These are phyloP conservation scores for Ceratocystis huliohia DNA, from an alignment of 2,329 filamentous ascomycete genomes.

Conservation along the genomic window DNA sequence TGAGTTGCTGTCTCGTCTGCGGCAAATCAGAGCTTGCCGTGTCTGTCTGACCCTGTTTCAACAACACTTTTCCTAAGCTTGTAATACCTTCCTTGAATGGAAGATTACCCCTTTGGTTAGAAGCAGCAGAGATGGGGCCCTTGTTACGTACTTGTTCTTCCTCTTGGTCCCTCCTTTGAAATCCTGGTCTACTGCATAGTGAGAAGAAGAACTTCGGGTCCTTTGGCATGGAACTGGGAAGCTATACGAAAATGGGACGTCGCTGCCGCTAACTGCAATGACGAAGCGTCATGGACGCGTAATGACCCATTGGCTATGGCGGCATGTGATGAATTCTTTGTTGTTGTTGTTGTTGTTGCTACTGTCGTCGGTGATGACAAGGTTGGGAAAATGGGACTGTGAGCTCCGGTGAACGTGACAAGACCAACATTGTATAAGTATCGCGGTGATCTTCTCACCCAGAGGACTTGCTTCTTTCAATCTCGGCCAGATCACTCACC, in stretches of 20 bases:
- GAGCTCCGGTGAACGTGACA: background rate
- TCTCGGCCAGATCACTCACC: background rate
- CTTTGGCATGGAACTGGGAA: background rate
- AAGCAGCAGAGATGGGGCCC: background rate
- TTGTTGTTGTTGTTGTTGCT: background rate
- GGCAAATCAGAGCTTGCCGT: background rate
- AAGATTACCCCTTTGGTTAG: background rate
- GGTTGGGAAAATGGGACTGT: background rate
- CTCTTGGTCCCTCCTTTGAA: background rate
- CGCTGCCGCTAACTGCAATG: background rate
- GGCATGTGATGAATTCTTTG: background rate
- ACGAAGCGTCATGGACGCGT: constrained; percentile 11
- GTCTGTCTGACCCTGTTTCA: background rate
- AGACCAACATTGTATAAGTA: constrained; percentile 16
- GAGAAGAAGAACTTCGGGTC: background rate
- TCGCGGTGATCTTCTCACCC: background rate
- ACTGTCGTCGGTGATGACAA: background rate
- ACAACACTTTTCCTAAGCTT: background rate
- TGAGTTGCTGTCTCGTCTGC: background rate
- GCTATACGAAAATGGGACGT: background rate
- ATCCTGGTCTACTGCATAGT: background rate
- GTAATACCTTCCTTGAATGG: background rate
- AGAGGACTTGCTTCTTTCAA: background rate
- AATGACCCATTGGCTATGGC: background rate
- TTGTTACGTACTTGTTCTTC: background rate